Evolutionary conservation across 306 rosid genomes (phyloP).

Genomic region (Acacia crassicarpa): DNA sequence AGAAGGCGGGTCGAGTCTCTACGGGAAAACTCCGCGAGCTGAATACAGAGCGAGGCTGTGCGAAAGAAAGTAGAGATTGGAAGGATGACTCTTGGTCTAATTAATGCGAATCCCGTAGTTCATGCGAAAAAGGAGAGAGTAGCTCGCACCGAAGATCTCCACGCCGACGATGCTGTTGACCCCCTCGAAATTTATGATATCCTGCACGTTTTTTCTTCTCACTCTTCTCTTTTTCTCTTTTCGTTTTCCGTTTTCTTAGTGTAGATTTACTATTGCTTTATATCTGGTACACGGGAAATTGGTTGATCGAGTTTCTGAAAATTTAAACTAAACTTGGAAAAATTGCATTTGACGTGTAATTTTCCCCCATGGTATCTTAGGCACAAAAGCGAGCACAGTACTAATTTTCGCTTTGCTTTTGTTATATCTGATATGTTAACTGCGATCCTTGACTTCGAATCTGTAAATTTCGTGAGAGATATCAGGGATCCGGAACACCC

Average conservation of each 20-base stretch:
- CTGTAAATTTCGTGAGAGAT: conserved; percentile 85
- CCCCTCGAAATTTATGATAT: conserved; percentile 97
- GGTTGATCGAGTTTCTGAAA: neutral
- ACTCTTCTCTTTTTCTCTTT: neutral
- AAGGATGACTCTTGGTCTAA: conserved; percentile 89
- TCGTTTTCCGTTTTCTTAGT: neutral
- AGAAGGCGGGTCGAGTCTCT: neutral
- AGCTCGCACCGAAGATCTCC: conserved; percentile 71
- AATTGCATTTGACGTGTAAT: neutral
- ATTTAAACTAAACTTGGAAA: neutral
- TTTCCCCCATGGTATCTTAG: neutral
- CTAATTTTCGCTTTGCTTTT: neutral
- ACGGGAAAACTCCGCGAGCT: neutral
- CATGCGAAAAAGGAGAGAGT: conserved; percentile 90
- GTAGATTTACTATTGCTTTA: neutral
- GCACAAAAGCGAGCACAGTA: neutral
- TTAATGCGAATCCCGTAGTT: conserved; percentile 94
- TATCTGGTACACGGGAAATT: neutral
- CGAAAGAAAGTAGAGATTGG: neutral
- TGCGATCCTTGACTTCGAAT: conserved; percentile 66
- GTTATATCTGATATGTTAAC: neutral
- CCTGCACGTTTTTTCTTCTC: conserved; percentile 36
- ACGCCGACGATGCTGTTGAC: conserved; percentile 70
- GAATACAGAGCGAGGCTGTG: neutral
- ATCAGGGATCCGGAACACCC: conserved; percentile 99